A percentile compares a stretch with the other conserved stretches of the same genome.
Conservation (phyloP, 2,329 filamentous ascomycete species). For the Clonostachys rhizophaga region DNA sequence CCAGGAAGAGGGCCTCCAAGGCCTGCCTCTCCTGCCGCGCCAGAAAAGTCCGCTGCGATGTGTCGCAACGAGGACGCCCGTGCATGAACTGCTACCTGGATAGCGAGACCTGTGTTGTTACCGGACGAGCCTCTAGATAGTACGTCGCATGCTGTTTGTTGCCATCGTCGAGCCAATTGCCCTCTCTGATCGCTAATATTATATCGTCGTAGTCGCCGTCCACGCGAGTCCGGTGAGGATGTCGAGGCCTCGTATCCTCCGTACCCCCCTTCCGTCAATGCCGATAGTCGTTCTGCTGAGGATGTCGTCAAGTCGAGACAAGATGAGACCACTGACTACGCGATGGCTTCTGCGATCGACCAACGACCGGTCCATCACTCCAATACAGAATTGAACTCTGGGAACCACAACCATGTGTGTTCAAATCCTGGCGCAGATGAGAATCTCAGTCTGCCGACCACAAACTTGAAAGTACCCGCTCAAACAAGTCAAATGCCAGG, state of each 20-base stretch:
- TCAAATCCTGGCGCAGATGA: too few relatives aligned
- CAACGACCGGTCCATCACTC: too few relatives aligned
- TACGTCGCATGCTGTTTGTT: constrained; percentile 12
- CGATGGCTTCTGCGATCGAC: too few relatives aligned
- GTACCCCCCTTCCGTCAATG: constrained; percentile 14
- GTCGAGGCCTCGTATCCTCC: constrained; percentile 18
- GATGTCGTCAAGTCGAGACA: constrained; percentile 17
- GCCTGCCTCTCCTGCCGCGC: constrained; percentile 45
- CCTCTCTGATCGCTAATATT: background rate
- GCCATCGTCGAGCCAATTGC: background rate
- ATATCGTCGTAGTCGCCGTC: constrained; percentile 14
- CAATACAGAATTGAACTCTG: too few relatives aligned
- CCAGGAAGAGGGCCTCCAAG: constrained; percentile 40
- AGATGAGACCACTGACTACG: constrained; percentile 5
- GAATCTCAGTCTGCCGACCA: too few relatives aligned
- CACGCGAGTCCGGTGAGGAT: constrained; percentile 16
- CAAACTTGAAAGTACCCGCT: too few relatives aligned
- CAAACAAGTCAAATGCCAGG: too few relatives aligned
- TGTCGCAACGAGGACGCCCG: constrained; percentile 39
- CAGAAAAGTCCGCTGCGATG: constrained; percentile 46
- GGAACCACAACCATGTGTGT: too few relatives aligned
- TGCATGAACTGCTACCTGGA: constrained; percentile 50
- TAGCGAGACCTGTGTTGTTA: constrained; percentile 36
- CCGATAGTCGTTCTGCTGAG: constrained; percentile 15
- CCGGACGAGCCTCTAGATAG: constrained; percentile 31